phyloP scores from a whole-genome alignment of 495 filamentous ascomycete genomes.

The Aspergillus bertholletiae region DNA sequence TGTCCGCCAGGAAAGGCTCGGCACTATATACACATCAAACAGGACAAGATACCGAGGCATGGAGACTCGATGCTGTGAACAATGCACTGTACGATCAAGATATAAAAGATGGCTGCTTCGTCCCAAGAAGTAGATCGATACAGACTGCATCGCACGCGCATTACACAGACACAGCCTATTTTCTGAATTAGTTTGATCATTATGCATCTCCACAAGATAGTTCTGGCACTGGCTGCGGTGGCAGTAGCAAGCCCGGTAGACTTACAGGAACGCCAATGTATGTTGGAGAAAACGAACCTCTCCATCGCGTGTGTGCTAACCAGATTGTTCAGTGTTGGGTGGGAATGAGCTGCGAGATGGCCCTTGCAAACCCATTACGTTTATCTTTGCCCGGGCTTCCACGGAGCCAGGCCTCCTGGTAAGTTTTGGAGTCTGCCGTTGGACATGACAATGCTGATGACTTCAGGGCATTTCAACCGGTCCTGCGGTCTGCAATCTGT shows the following conservation, averaged over 20 bases:
- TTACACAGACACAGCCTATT: not conserved
- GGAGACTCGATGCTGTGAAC: not conserved
- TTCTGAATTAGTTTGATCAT: not conserved
- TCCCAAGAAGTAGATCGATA: not conserved
- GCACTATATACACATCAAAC: no score
- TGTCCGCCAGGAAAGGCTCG: no score
- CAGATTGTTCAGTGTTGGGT: slow-evolving; percentile 1
- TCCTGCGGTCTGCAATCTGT: slow-evolving; percentile 32
- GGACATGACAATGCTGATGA: not conserved
- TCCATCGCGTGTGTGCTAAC: no score
- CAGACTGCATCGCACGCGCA: not conserved
- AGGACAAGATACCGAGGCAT: not conserved
- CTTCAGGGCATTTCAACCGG: slow-evolving; percentile 25
- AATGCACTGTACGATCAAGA: not conserved
- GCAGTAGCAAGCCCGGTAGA: slow-evolving; percentile 21
- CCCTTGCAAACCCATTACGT: slow-evolving; percentile 44
- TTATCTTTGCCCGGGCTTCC: slow-evolving; percentile 50
- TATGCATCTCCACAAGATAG: slow-evolving; percentile 10
- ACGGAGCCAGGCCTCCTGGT: slow-evolving; percentile 50
- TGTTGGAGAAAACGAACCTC: no score
- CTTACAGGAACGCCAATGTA: slow-evolving; percentile 21
- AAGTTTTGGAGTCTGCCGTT: no score
- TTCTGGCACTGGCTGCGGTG: slow-evolving; percentile 12
- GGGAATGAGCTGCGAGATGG: slow-evolving; percentile 40
- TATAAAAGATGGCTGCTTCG: not conserved